These are phyloP conservation scores for Orbilia brochopaga DNA, from an alignment of 2,329 filamentous ascomycete genomes.

Conservation along the genomic window DNA sequence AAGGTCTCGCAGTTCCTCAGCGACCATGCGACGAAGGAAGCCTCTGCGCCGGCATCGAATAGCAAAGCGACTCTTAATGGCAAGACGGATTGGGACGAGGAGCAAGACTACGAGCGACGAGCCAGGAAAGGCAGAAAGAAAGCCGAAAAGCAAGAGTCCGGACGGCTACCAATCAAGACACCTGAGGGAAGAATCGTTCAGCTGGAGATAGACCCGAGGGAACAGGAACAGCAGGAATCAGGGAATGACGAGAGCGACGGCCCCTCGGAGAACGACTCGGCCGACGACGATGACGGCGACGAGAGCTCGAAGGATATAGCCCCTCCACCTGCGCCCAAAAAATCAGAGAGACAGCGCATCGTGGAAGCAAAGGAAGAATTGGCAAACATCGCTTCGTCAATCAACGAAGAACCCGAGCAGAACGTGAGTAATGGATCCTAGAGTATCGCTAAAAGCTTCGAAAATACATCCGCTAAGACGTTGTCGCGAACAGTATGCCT, in stretches of 20 bases:
- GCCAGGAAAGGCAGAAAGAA: slow-evolving; percentile 68
- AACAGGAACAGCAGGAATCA: slow-evolving; percentile 13
- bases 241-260: slow-evolving; percentile 28
- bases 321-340: slow-evolving; percentile 66
- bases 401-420: slow-evolving; percentile 94
- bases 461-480: slow-evolving; percentile 2
- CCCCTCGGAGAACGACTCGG: not conserved
- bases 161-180: slow-evolving; percentile 83
- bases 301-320: slow-evolving; percentile 57
- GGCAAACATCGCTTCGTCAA: slow-evolving; percentile 75
- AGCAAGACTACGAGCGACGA: slow-evolving; percentile 48
- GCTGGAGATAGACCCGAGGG: slow-evolving; percentile 55
- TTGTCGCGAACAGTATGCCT: slow-evolving; percentile 16
- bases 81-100: slow-evolving; percentile 46
- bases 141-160: slow-evolving; percentile 66
- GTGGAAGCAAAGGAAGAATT: slow-evolving; percentile 88
- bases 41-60: slow-evolving; percentile 21
- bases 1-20: slow-evolving; percentile 47
- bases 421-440: slow-evolving; percentile 69
- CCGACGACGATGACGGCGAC: slow-evolving; percentile 30
- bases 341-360: slow-evolving; percentile 80
- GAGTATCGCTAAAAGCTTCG: not conserved
- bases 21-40: slow-evolving; percentile 27
- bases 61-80: slow-evolving; percentile 38
- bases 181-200: slow-evolving; percentile 73